Evolutionary conservation across 441 rosid genomes (phyloP).

Genomic region (Populus hybrid): DNA sequence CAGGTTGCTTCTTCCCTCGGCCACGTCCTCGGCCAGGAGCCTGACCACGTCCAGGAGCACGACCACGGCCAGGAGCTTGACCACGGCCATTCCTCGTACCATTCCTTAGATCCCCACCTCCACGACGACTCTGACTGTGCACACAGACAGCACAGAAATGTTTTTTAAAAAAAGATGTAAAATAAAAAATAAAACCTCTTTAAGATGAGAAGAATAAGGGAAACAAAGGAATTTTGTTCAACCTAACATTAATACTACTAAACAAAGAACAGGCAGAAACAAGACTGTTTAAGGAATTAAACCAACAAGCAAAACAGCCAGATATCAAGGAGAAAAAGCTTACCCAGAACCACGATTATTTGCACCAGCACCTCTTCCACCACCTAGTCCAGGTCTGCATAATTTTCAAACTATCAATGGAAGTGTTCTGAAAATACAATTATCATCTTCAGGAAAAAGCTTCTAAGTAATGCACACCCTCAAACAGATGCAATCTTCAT

Average conservation of each 20-base stretch:
- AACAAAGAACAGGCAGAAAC: background rate
- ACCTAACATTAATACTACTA: background rate
- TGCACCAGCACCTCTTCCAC: conserved; percentile 39
- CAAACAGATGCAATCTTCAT: background rate
- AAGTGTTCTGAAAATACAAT: background rate
- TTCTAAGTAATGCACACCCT: background rate
- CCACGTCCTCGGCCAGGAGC: conserved; percentile 38
- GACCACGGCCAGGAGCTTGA: conserved; percentile 8
- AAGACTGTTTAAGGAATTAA: background rate
- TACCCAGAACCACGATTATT: conserved; percentile 59
- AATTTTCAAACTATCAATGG: conserved; percentile 13
- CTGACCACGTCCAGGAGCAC: no score
- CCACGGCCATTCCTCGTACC: conserved; percentile 11
- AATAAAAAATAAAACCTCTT: background rate
- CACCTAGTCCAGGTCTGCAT: conserved; percentile 66
- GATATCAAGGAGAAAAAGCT: conserved; percentile 15
- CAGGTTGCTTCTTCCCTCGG: conserved; percentile 43
- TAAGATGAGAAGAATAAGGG: background rate
- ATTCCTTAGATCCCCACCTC: conserved; percentile 27
- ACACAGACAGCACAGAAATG: conserved; percentile 5
- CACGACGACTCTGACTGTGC: conserved; percentile 41
- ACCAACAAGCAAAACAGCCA: background rate
- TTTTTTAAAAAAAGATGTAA: no score
- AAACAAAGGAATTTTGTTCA: background rate
- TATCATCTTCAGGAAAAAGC: background rate